A percentile compares a stretch with the other conserved stretches of the same genome.
Evolutionary conservation across 495 filamentous ascomycete species (phyloP).

Genomic region (Penicillium soppii): DNA sequence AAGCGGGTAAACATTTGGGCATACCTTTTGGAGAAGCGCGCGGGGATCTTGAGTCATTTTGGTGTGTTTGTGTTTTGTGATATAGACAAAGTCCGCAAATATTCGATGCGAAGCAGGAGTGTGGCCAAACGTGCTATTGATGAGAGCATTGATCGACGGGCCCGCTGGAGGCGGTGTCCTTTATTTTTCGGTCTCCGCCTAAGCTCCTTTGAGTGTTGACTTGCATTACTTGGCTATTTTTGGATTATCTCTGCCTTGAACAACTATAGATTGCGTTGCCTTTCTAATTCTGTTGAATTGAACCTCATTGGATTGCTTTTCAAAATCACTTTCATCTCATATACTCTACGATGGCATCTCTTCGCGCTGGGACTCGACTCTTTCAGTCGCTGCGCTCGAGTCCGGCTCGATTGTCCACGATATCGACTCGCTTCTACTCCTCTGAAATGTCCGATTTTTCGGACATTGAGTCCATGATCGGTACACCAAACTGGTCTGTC

Average conservation of each 20-base stretch:
- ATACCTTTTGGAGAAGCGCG: slow-evolving; percentile 57
- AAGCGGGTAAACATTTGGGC: slow-evolving; percentile 18
- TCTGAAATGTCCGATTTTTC: slow-evolving; percentile 22
- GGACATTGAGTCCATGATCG: slow-evolving; percentile 58
- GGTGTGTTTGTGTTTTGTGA: slow-evolving; percentile 9
- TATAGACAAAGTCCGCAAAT: slow-evolving; percentile 4
- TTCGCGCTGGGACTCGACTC: slow-evolving; percentile 21
- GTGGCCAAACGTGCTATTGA: slow-evolving; percentile 13
- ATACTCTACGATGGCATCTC: slow-evolving; percentile 9
- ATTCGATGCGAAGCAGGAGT: slow-evolving; percentile 5
- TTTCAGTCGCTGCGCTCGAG: slow-evolving; percentile 11
- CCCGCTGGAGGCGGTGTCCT: slow-evolving; percentile 27
- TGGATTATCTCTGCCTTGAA: not conserved
- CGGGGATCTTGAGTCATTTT: slow-evolving; percentile 54
- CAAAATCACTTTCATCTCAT: not conserved
- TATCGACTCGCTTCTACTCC: slow-evolving; percentile 22
- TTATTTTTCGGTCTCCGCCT: slow-evolving; percentile 11
- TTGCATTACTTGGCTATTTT: not conserved
- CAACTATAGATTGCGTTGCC: not conserved
- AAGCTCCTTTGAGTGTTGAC: slow-evolving; percentile 1
- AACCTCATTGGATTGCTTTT: not conserved
- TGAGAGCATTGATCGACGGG: slow-evolving; percentile 27
- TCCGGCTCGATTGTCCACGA: slow-evolving; percentile 5
- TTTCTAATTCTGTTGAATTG: not conserved
- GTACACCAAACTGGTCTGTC: slow-evolving; percentile 82